Conservation (phyloP, 2,329 filamentous ascomycete species). For the Aureobasidium pullulans region DNA sequence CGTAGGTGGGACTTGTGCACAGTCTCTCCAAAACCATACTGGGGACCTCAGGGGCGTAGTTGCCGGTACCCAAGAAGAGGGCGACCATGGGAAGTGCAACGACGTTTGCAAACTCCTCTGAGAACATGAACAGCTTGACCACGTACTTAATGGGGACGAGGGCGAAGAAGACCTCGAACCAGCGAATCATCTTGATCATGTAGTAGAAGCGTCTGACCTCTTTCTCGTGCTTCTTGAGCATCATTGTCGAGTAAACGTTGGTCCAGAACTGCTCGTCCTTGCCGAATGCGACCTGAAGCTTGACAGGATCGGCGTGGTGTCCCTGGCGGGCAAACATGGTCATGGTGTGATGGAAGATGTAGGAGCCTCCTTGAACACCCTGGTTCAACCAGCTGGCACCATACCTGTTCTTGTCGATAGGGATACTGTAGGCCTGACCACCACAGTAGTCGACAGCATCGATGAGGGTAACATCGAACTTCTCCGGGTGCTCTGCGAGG, state of each 20-base stretch:
- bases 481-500: constrained; percentile 56
- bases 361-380: constrained; percentile 56
- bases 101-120: constrained; percentile 60
- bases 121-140: constrained; percentile 62
- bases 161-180: constrained; percentile 54
- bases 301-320: constrained; percentile 49
- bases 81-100: constrained; percentile 66
- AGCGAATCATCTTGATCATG: constrained; percentile 51
- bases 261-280: constrained; percentile 59
- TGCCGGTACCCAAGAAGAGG: constrained; percentile 66
- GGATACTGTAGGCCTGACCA: constrained; percentile 53
- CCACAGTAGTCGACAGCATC: constrained; percentile 53
- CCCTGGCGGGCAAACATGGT: constrained; percentile 55
- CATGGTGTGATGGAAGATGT: constrained; percentile 62
- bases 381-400: constrained; percentile 56
- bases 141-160: constrained; percentile 56
- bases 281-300: constrained; percentile 57
- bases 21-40: constrained; percentile 55
- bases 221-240: constrained; percentile 47
- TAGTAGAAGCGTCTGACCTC: constrained; percentile 50
- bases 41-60: constrained; percentile 65
- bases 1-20: constrained; percentile 47
- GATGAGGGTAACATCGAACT: constrained; percentile 58
- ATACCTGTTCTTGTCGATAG: constrained; percentile 48
- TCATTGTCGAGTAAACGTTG: constrained; percentile 55